Evolutionary conservation across 306 rosid species (phyloP), one percentile per base, ranked within the genome.

Genomic region (Castanopsis chinensis): DNA sequence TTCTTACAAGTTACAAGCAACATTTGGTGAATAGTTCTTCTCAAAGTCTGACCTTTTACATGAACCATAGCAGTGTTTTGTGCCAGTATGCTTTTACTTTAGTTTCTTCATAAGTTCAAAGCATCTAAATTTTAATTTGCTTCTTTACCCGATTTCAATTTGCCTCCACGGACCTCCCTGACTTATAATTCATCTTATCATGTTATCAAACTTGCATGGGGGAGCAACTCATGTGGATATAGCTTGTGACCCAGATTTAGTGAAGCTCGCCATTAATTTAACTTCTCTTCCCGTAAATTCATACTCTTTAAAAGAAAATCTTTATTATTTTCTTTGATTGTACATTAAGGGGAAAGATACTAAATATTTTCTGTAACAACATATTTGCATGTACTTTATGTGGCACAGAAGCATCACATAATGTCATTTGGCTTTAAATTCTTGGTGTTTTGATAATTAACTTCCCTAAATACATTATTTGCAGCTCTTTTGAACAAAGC

Each of bases 221-320:
- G 98, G 97, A 86, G 97, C 98, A 72, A 94, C 97, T 84, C 99
- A 92, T 54, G 97, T 94, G 80, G 99, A 94, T 84, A 94, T 92
- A 87, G 97, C 99, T 60, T 92, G 97, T 80, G 97, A 94, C 74
- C 93, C 97, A 1, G 97, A 89, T 83, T 83, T 94, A 87, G 99
- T 94, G 87, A 91, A 88, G 83, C 92, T 94, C 75, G 97, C 97
- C 32, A 81, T 87, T 63, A 85, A 89, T 77, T 87, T 94, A 88
- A 94, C 97, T 85, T 86, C 93, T 86, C 87, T 90, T 89, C 97
- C 97, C 81, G 97, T 91, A 91, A 63, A 60, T 33, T 78, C 73
- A 14, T 28, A 32, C 37, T 73, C 70, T 25, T 81, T 77, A 55
- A 0, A 19, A 21, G 32, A 8, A 15, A 67, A 17, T 69, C 61